A percentile compares a stretch with the other conserved stretches of the same genome.
These are phyloP conservation scores for Helicocarpus griseus DNA, from an alignment of 2,329 filamentous ascomycete genomes.

Conservation along the genomic window DNA sequence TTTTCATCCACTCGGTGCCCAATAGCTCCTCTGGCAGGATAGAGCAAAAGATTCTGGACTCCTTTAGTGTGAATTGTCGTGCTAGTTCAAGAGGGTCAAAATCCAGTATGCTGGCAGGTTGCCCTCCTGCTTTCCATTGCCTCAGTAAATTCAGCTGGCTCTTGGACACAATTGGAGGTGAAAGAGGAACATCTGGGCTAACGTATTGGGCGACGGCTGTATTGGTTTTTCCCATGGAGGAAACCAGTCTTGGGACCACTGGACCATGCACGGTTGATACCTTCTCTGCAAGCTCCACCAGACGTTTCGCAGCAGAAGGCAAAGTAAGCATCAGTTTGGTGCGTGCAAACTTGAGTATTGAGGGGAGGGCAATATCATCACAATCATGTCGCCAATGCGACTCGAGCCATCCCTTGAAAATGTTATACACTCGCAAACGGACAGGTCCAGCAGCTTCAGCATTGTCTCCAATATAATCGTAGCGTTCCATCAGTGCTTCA, in stretches of 20 bases:
- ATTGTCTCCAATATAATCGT: conserved; percentile 79
- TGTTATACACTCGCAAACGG: conserved; percentile 84
- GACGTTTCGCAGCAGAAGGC: conserved; percentile 67
- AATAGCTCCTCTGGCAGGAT: conserved; percentile 89
- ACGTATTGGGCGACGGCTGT: conserved; percentile 63
- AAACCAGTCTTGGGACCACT: conserved; percentile 71
- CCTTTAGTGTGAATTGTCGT: conserved; percentile 83
- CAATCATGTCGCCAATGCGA: conserved; percentile 83
- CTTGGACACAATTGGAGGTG: conserved; percentile 60
- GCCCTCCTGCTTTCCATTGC: conserved; percentile 64
- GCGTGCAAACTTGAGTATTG: conserved; percentile 73
- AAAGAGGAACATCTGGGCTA: conserved; percentile 61
- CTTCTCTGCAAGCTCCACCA: conserved; percentile 69
- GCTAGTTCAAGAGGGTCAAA: conserved; percentile 88
- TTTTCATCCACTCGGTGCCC: conserved; percentile 89
- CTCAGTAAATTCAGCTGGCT: conserved; percentile 64
- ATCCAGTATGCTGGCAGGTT: conserved; percentile 66
- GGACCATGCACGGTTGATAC: conserved; percentile 64
- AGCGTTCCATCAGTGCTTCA: conserved; percentile 75
- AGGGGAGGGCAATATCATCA: conserved; percentile 63
- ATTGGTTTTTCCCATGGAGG: conserved; percentile 80
- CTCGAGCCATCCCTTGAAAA: conserved; percentile 95
- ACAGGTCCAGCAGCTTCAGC: conserved; percentile 68
- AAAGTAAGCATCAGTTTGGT: conserved; percentile 58
- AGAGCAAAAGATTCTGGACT: conserved; percentile 81